Evolutionary conservation across 495 filamentous ascomycete species (phyloP).

Genomic region (Staphylotrichum longicolle): DNA sequence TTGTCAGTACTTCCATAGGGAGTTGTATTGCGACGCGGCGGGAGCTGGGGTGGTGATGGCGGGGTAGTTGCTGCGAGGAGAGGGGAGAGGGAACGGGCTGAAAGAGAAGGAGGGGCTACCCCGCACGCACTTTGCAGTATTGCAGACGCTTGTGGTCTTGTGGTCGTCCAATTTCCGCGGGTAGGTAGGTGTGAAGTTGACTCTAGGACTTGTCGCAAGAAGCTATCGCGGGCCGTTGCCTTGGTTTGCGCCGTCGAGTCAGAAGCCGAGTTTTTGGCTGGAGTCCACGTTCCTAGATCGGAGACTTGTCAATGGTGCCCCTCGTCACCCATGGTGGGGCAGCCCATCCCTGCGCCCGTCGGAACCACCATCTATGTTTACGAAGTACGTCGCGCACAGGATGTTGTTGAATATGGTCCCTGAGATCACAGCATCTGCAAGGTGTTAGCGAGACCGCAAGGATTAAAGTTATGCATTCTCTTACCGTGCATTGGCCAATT

Average conservation of each 20-base stretch:
- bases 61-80: neutral
- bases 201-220: neutral
- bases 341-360: neutral
- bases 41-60: constrained; percentile 10
- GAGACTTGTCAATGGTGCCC: constrained; percentile 34
- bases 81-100: neutral
- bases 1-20: neutral
- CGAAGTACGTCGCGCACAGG: no score
- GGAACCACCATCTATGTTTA: no score
- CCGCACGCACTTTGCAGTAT: constrained; percentile 3
- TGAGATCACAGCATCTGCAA: no score
- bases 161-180: neutral
- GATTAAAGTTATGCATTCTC: no score
- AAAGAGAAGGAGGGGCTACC: neutral
- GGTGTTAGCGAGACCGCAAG: no score
- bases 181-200: neutral
- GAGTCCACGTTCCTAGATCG: constrained; percentile 48
- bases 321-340: constrained; percentile 28
- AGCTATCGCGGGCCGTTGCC: neutral
- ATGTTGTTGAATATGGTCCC: no score
- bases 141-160: neutral
- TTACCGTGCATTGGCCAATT: no score
- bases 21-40: neutral
- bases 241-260: constrained; percentile 14
- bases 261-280: constrained; percentile 23